Percentiles rank a stretch among this genome's conserved stretches.
Evolutionary conservation across 306 rosid species (phyloP).

Genomic region (Citrullus amarus): DNA sequence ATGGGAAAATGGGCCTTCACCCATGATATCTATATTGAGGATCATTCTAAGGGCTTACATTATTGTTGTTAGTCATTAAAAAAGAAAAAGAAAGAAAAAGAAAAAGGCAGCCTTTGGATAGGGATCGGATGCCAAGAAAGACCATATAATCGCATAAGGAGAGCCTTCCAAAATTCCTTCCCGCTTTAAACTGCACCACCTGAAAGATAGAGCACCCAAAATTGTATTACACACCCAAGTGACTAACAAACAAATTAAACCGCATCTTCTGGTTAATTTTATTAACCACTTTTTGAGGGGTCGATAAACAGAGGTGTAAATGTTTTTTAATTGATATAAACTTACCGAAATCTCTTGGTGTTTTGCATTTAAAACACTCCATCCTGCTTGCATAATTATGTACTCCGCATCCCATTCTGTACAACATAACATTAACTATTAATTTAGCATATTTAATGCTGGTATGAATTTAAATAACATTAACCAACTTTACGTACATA

Average conservation of each 20-base stretch:
- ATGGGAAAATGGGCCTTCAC: conserved; percentile 1
- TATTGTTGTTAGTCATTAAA: conserved; percentile 5
- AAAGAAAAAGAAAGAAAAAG: neutral
- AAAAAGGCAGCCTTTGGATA: conserved; percentile 9
- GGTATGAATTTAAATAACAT: neutral
- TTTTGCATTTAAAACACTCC: conserved; percentile 78
- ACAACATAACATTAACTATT: conserved; percentile 1
- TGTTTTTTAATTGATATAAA: neutral
- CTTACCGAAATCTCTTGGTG: conserved; percentile 27
- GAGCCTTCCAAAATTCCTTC: conserved; percentile 9
- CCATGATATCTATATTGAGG: neutral
- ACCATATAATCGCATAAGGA: conserved; percentile 4
- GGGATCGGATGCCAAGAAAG: conserved; percentile 14
- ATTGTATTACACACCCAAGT: neutral
- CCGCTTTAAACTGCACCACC: conserved; percentile 14
- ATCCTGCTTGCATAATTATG: conserved; percentile 87
- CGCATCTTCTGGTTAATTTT: neutral
- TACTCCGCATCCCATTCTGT: conserved; percentile 73
- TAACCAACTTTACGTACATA: neutral
- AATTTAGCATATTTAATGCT: neutral
- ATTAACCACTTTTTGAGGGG: neutral
- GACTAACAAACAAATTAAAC: neutral
- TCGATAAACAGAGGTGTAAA: neutral
- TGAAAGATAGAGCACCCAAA: conserved; percentile 1
- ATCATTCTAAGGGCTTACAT: conserved; percentile 6